phyloP scores from a whole-genome alignment of 2,329 filamentous ascomycete species.

The Ophiostoma ulmi region DNA sequence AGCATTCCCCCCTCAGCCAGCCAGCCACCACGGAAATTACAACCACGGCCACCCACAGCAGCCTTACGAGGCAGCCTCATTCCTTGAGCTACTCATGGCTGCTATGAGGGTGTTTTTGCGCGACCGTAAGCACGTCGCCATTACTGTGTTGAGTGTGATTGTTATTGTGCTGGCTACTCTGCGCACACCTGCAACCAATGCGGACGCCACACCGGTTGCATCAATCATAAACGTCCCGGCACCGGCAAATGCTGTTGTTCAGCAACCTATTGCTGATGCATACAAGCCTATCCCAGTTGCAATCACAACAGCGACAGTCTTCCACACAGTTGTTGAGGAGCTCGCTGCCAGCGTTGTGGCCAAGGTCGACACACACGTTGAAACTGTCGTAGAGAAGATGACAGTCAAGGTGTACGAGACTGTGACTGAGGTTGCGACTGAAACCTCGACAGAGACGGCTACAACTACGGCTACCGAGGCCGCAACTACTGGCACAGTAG shows the following conservation, averaged over 20 bases:
- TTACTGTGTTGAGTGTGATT: conserved; percentile 50
- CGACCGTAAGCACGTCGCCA: conserved; percentile 57
- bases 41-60: conserved; percentile 1
- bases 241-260: background rate
- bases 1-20: background rate
- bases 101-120: conserved; percentile 50
- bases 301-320: background rate
- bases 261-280: background rate
- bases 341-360: background rate
- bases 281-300: background rate
- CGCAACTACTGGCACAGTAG: background rate
- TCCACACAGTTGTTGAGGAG: background rate
- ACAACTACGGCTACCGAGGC: background rate
- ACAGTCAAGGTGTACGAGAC: conserved; percentile 29
- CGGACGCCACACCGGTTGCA: background rate
- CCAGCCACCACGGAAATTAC: background rate
- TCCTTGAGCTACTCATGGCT: conserved; percentile 51
- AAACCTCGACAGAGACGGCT: conserved; percentile 25
- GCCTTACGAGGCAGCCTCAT: conserved; percentile 42
- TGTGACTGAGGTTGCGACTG: conserved; percentile 29
- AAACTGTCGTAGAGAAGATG: conserved; percentile 29
- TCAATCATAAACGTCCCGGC: background rate
- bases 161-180: conserved; percentile 47
- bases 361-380: conserved; percentile 15
- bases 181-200: conserved; percentile 31